Conservation (phyloP, 148 eudicot genomes). For the Rhododendron henanense region DNA sequence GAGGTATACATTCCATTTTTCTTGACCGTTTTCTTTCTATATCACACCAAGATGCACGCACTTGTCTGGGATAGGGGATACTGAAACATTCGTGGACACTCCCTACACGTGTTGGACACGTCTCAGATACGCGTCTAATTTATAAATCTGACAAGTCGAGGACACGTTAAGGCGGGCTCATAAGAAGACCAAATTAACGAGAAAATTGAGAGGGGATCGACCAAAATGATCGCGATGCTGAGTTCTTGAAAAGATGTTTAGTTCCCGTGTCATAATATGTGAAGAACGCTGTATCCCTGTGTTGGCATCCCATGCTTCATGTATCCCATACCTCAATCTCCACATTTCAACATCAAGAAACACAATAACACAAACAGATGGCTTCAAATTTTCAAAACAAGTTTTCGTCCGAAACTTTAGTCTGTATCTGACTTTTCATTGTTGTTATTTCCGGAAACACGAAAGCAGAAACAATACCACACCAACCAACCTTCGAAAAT, state of each 20-base stretch:
- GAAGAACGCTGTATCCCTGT: background rate
- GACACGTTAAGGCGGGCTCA: background rate
- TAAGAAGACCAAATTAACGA: background rate
- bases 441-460: background rate
- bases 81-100: background rate
- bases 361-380: background rate
- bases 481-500: background rate
- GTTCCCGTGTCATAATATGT: background rate
- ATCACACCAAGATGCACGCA: background rate
- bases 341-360: background rate
- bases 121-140: background rate
- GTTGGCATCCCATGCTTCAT: background rate
- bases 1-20: constrained; percentile 30
- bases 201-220: background rate
- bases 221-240: background rate
- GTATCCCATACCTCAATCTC: background rate
- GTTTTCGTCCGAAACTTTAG: background rate
- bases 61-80: background rate
- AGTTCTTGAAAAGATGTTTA: background rate
- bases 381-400: background rate
- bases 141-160: background rate
- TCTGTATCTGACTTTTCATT: background rate
- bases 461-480: background rate
- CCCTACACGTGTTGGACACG: background rate
- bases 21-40: background rate